phyloP scores from a whole-genome alignment of 768 basidiomycete genomes.

The Hypholoma fasciculare region DNA sequence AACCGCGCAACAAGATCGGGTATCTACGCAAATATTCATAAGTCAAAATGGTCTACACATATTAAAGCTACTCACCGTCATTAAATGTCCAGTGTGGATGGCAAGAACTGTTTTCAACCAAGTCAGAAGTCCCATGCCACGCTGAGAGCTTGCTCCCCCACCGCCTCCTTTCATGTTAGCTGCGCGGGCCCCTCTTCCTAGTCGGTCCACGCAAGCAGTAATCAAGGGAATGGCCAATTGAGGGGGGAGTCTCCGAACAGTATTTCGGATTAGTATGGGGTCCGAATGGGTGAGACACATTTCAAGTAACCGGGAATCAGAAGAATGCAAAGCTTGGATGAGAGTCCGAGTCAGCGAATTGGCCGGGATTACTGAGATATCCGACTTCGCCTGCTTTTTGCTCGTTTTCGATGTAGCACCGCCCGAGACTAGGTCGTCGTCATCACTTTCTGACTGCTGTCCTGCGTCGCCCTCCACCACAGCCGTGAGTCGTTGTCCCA shows the following conservation, averaged over 20 bases:
- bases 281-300: slow-evolving; percentile 87
- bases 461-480: slow-evolving; percentile 53
- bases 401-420: slow-evolving; percentile 26
- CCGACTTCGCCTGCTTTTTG: slow-evolving; percentile 31
- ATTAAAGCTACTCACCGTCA: slow-evolving; percentile 69
- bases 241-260: slow-evolving; percentile 82
- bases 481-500: slow-evolving; percentile 87
- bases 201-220: slow-evolving; percentile 83
- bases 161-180: slow-evolving; percentile 78
- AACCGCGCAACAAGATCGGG: slow-evolving; percentile 90
- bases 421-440: slow-evolving; percentile 25
- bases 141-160: slow-evolving; percentile 77
- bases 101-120: slow-evolving; percentile 86
- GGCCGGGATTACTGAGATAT: slow-evolving; percentile 59
- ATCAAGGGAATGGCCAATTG: slow-evolving; percentile 86
- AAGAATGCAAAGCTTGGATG: slow-evolving; percentile 95
- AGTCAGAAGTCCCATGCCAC: slow-evolving; percentile 63
- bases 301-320: slow-evolving; percentile 85
- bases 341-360: slow-evolving; percentile 91
- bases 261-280: slow-evolving; percentile 78
- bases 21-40: slow-evolving; percentile 54
- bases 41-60: slow-evolving; percentile 1
- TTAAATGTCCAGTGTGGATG: slow-evolving; percentile 87
- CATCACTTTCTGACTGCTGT: slow-evolving; percentile 47
- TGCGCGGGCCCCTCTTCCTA: slow-evolving; percentile 73